A percentile compares a stretch with the other conserved stretches of the same genome.
Evolutionary conservation across 2,329 filamentous ascomycete genomes (phyloP).

Genomic region (Talaromyces marneffei): DNA sequence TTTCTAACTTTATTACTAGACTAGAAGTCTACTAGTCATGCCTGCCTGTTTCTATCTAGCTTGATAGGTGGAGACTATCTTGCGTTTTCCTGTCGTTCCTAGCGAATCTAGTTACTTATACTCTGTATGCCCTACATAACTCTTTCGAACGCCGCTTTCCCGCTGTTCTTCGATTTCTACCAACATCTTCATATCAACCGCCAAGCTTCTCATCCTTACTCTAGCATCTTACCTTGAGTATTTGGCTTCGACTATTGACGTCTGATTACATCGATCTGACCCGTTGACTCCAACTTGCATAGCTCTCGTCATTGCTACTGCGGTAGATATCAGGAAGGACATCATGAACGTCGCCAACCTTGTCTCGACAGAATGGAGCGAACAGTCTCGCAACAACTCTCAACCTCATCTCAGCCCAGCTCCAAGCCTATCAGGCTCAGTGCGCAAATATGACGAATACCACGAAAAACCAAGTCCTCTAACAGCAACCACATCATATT

Average conservation of each 20-base stretch:
- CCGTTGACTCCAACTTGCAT: background rate
- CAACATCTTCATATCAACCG: background rate
- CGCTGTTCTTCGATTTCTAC: background rate
- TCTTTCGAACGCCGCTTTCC: constrained; percentile 1
- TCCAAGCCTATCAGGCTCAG: constrained; percentile 8
- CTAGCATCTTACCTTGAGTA: background rate
- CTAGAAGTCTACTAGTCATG: constrained; percentile 11
- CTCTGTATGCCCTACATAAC: constrained; percentile 4
- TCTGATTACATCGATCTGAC: background rate
- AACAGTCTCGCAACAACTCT: background rate
- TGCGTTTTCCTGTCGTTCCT: background rate
- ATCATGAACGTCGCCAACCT: constrained; percentile 15
- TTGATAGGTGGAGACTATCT: background rate
- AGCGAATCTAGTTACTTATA: background rate
- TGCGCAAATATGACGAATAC: constrained; percentile 22
- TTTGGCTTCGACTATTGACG: background rate
- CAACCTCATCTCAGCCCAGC: constrained; percentile 8
- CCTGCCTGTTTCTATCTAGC: constrained; percentile 1
- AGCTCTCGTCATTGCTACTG: background rate
- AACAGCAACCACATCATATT: constrained; percentile 19
- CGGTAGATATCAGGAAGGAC: background rate
- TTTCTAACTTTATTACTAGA: constrained; percentile 1
- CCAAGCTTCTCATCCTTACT: background rate
- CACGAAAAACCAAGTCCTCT: constrained; percentile 13
- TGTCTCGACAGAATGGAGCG: constrained; percentile 12